Evolutionary conservation across 257 asterid genomes (phyloP).

Genomic region (Oldenlandia corymbosa): DNA sequence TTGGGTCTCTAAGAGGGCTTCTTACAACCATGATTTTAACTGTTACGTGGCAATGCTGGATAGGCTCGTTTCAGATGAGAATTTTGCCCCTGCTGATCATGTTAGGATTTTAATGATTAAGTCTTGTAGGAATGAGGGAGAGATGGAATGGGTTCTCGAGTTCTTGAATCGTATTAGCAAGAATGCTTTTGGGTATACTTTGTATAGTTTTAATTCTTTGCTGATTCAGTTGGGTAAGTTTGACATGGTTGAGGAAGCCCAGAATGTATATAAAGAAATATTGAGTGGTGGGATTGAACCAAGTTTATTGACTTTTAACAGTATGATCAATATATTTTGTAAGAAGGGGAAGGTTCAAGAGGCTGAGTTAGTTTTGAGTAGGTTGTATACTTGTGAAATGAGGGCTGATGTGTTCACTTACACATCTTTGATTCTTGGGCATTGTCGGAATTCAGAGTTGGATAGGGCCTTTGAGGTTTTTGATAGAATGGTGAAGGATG

Average conservation of each 20-base stretch:
- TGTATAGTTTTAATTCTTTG: conserved; percentile 74
- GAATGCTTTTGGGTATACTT: conserved; percentile 38
- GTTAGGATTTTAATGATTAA: conserved; percentile 74
- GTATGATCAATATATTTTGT: conserved; percentile 74
- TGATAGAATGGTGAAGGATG: conserved; percentile 64
- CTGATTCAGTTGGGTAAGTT: conserved; percentile 78
- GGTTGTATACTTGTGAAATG: conserved; percentile 49
- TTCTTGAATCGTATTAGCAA: conserved; percentile 48
- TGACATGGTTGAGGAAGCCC: conserved; percentile 61
- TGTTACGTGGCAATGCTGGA: conserved; percentile 69
- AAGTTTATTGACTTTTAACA: conserved; percentile 64
- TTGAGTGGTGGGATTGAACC: conserved; percentile 54
- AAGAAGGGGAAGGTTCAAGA: conserved; percentile 71
- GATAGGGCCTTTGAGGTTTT: conserved; percentile 61
- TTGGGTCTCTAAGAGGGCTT: conserved; percentile 77
- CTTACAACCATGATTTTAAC: conserved; percentile 70
- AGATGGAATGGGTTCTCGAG: conserved; percentile 45
- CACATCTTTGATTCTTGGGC: conserved; percentile 78
- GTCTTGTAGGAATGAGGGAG: conserved; percentile 51
- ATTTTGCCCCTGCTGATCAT: conserved; percentile 64
- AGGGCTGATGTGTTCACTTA: conserved; percentile 77
- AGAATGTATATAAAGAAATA: conserved; percentile 39
- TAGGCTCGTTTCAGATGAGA: conserved; percentile 57
- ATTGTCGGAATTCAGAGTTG: conserved; percentile 62
- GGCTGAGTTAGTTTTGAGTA: conserved; percentile 59